Conservation (phyloP, 2,329 filamentous ascomycete species). For the Diaporthe vaccinii region DNA sequence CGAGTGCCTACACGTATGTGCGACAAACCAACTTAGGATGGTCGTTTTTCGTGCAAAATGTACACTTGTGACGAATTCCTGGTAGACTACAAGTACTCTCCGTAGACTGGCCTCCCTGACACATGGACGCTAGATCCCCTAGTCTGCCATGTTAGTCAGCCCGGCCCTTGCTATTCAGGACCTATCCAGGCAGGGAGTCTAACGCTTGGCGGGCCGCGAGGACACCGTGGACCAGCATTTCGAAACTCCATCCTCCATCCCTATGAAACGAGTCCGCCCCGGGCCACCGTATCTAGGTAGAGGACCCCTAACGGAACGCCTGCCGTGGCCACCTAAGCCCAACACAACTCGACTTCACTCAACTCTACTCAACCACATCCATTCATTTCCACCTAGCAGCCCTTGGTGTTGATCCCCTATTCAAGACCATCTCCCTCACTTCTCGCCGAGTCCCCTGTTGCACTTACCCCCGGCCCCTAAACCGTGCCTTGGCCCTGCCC, state of each 20-base stretch:
- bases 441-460: neutral
- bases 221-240: slow-evolving; percentile 29
- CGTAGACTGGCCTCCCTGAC: neutral
- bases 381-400: slow-evolving; percentile 8
- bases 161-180: slow-evolving; percentile 14
- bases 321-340: slow-evolving; percentile 31
- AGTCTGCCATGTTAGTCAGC: slow-evolving; percentile 7
- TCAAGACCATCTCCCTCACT: neutral
- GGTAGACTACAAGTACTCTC: too few relatives aligned
- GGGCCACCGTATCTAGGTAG: slow-evolving; percentile 10
- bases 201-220: slow-evolving; percentile 26
- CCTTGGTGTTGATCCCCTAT: neutral
- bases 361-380: neutral
- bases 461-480: neutral
- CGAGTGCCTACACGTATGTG: neutral
- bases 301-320: slow-evolving; percentile 32
- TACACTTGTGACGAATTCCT: too few relatives aligned
- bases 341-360: neutral
- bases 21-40: neutral
- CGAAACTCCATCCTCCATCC: slow-evolving; percentile 32
- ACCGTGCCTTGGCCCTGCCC: neutral
- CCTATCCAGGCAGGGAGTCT: neutral
- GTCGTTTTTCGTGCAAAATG: too few relatives aligned
- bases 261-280: slow-evolving; percentile 34
- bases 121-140: neutral